These are phyloP conservation scores for Arxiozyma bovina DNA, from an alignment of 1,139 yeast species.

Conservation along the genomic window DNA sequence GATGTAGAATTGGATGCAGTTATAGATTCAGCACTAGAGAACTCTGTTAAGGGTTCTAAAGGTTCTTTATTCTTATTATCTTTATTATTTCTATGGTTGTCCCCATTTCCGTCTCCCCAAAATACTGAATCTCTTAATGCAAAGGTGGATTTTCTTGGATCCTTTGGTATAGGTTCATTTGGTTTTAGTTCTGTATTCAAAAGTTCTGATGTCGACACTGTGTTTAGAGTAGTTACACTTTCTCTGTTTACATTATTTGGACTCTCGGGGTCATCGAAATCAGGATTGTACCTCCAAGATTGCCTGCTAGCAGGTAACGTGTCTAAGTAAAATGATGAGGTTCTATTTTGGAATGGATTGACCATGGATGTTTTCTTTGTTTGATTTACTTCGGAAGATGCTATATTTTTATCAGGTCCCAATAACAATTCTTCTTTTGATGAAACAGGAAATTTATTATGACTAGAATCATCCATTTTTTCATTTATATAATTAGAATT, in stretches of 20 bases:
- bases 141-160: slow-evolving; percentile 35
- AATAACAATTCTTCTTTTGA: slow-evolving; percentile 4
- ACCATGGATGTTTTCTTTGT: slow-evolving; percentile 19
- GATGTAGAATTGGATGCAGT: slow-evolving; percentile 16
- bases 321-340: slow-evolving; percentile 27
- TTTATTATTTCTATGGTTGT: slow-evolving; percentile 5
- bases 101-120: slow-evolving; percentile 3
- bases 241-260: slow-evolving; percentile 32
- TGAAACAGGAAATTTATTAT: background rate
- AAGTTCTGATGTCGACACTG: slow-evolving; percentile 79
- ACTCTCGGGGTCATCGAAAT: slow-evolving; percentile 19
- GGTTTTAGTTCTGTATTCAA: slow-evolving; percentile 72
- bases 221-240: slow-evolving; percentile 66
- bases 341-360: slow-evolving; percentile 15
- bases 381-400: slow-evolving; percentile 16
- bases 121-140: slow-evolving; percentile 38
- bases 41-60: background rate
- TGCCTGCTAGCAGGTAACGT: slow-evolving; percentile 34
- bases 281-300: slow-evolving; percentile 64
- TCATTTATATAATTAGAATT: slow-evolving; percentile 33
- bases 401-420: slow-evolving; percentile 5
- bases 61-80: slow-evolving; percentile 6
- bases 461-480: background rate
- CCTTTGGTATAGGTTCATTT: slow-evolving; percentile 38
- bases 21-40: slow-evolving; percentile 4